Percentiles rank a stretch among this genome's conserved stretches.
phyloP scores from a whole-genome alignment of 2,329 filamentous ascomycete genomes.

The Neopestalotiopsis clavispora region DNA sequence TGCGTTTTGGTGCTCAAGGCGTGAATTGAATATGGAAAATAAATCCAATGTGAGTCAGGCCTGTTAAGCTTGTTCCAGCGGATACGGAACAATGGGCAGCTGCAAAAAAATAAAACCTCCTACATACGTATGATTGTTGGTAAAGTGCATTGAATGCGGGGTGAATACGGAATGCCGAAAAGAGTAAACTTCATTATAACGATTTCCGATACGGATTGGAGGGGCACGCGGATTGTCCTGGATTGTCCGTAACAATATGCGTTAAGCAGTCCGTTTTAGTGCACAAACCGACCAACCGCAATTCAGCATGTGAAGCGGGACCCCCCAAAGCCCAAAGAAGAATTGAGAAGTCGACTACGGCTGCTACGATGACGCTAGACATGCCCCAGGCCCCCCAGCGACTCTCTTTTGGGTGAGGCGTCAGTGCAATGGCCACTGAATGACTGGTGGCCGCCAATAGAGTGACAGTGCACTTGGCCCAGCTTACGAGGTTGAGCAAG shows the following conservation, averaged over 20 bases:
- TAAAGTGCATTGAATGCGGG: background rate
- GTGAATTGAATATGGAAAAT: slow-evolving; percentile 8
- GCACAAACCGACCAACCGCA: background rate
- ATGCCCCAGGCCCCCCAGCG: background rate
- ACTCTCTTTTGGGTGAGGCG: background rate
- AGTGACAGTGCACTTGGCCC: background rate
- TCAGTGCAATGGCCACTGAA: background rate
- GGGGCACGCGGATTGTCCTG: background rate
- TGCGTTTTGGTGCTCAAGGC: background rate
- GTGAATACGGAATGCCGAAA: background rate
- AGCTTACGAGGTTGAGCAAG: slow-evolving; percentile 4
- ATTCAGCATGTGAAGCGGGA: slow-evolving; percentile 7
- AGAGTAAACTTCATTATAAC: background rate
- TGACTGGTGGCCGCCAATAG: background rate
- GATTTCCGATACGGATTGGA: background rate
- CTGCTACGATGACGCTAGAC: background rate
- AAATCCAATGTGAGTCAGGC: slow-evolving; percentile 9
- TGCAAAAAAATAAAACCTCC: background rate
- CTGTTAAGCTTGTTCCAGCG: background rate
- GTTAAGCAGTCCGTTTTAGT: background rate
- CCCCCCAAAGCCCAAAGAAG: background rate
- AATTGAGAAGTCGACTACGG: background rate
- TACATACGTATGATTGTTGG: too few relatives aligned
- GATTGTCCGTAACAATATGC: background rate
- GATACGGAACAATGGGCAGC: background rate